Conservation (phyloP, 2,329 filamentous ascomycete genomes). For the Talaromyces funiculosus region DNA sequence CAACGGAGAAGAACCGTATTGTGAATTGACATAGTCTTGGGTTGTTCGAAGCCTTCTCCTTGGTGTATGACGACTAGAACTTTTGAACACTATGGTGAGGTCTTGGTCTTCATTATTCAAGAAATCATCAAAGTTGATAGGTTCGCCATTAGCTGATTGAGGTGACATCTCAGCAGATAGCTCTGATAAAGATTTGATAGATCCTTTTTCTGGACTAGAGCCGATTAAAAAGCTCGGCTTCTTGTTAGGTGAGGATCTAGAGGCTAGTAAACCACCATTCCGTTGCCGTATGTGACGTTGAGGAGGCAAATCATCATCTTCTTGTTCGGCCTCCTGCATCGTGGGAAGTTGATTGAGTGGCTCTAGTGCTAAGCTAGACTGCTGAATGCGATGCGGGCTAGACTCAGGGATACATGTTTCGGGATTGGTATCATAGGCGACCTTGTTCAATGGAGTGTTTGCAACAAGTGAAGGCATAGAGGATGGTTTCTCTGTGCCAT, state of each 20-base stretch:
- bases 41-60: conserved; percentile 33
- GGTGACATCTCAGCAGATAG: conserved; percentile 41
- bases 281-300: conserved; percentile 18
- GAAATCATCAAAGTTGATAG: conserved; percentile 32
- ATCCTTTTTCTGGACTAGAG: conserved; percentile 36
- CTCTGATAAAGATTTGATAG: conserved; percentile 34
- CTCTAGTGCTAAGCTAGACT: neutral
- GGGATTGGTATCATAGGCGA: conserved; percentile 23
- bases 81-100: conserved; percentile 19
- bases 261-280: conserved; percentile 7
- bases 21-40: neutral
- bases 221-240: conserved; percentile 19
- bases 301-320: conserved; percentile 36
- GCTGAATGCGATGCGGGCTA: conserved; percentile 24
- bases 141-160: conserved; percentile 26
- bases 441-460: conserved; percentile 33
- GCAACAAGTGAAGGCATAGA: conserved; percentile 37
- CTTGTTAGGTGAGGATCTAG: neutral
- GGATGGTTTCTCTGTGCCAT: conserved; percentile 25
- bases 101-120: conserved; percentile 37
- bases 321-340: conserved; percentile 23
- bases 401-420: conserved; percentile 36
- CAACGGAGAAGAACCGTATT: neutral
- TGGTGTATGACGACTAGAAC: conserved; percentile 28
- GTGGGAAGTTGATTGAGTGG: neutral